Evolutionary conservation across 2,329 filamentous ascomycete genomes (phyloP).

Genomic region (Trichophyton verrucosum): DNA sequence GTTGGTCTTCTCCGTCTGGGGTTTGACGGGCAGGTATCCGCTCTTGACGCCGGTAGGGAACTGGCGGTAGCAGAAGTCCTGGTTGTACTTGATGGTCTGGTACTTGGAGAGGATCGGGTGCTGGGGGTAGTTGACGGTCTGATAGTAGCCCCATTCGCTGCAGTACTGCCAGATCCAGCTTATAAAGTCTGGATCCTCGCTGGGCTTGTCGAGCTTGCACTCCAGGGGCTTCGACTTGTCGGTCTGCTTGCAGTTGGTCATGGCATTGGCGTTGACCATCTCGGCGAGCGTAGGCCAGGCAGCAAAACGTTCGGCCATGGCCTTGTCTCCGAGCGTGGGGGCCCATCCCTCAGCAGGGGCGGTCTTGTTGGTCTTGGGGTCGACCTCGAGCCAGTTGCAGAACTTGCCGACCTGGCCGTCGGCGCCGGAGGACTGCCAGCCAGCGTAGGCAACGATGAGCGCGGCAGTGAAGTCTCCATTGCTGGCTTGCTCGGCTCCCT

Average conservation of each 20-base stretch:
- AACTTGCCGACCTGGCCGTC: constrained; percentile 32
- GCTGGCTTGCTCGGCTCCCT: constrained; percentile 34
- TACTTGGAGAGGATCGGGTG: constrained; percentile 38
- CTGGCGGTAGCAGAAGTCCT: constrained; percentile 37
- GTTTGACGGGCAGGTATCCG: constrained; percentile 32
- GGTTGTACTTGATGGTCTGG: constrained; percentile 34
- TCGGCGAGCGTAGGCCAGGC: constrained; percentile 27
- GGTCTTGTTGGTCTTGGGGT: constrained; percentile 24
- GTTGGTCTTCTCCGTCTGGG: constrained; percentile 31
- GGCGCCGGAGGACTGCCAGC: constrained; percentile 36
- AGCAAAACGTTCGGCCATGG: constrained; percentile 32
- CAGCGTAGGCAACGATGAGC: constrained; percentile 28
- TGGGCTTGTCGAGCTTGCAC: constrained; percentile 29
- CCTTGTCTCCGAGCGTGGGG: constrained; percentile 29
- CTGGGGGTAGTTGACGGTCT: constrained; percentile 37
- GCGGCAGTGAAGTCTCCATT: constrained; percentile 39
- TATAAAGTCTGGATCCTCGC: constrained; percentile 28
- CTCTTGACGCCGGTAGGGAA: constrained; percentile 33
- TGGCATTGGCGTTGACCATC: constrained; percentile 29
- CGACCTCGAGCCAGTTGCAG: constrained; percentile 37
- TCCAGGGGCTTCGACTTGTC: constrained; percentile 16
- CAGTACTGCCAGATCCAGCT: constrained; percentile 43
- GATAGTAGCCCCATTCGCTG: constrained; percentile 42
- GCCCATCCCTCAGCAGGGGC: constrained; percentile 34
- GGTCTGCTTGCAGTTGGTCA: constrained; percentile 30